Conservation (phyloP, 352 stramenopile genomes). For the Globisporangium paroecandrum region DNA sequence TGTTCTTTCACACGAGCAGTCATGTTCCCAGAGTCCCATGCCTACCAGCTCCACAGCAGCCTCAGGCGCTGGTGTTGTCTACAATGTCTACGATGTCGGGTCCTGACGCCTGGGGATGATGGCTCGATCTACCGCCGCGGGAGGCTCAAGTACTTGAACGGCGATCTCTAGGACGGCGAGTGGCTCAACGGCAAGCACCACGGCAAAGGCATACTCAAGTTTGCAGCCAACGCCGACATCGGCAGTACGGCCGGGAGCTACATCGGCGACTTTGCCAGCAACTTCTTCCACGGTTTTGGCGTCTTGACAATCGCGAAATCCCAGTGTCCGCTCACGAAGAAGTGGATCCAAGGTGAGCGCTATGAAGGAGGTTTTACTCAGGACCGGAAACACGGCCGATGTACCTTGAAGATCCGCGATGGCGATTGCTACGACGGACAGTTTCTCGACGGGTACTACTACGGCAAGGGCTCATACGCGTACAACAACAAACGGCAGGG, state of each 20-base stretch:
- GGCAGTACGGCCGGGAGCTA: conserved; percentile 26
- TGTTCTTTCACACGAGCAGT: background rate
- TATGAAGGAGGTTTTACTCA: conserved; percentile 67
- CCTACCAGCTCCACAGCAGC: background rate
- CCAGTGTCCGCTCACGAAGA: conserved; percentile 62
- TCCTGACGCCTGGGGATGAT: conserved; percentile 72
- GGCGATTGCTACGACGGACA: conserved; percentile 56
- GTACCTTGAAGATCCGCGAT: conserved; percentile 30
- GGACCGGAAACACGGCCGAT: conserved; percentile 52
- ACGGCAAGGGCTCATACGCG: conserved; percentile 52
- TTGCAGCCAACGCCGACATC: conserved; percentile 23
- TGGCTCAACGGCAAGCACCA: conserved; percentile 83
- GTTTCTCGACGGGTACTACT: conserved; percentile 45
- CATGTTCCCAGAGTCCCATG: background rate
- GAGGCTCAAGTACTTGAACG: conserved; percentile 64
- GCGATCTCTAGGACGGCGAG: conserved; percentile 81
- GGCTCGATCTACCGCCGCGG: conserved; percentile 70
- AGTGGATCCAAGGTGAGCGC: conserved; percentile 50
- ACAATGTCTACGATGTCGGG: conserved; percentile 42
- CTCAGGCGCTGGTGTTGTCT: conserved; percentile 29
- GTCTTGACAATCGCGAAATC: conserved; percentile 41
- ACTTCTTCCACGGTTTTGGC: conserved; percentile 65
- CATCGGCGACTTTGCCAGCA: conserved; percentile 45
- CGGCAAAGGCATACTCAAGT: conserved; percentile 51
- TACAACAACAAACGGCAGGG: conserved; percentile 20